phyloP scores from a whole-genome alignment of 2,329 filamentous ascomycete genomes.

The Aspergillus spinulosporus region DNA sequence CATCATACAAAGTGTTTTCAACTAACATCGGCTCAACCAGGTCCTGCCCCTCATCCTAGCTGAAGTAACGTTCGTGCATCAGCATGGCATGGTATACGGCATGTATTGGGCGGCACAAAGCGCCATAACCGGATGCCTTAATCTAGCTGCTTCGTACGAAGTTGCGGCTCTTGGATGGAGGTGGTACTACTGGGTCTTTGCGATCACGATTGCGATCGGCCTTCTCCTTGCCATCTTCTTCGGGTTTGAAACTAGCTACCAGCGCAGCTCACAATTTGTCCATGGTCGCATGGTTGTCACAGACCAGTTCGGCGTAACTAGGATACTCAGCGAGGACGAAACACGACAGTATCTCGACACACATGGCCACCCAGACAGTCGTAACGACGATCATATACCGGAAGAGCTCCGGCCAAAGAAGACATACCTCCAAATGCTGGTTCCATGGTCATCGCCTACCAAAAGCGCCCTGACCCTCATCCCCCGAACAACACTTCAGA shows the following conservation, averaged over 20 bases:
- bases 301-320: conserved; percentile 43
- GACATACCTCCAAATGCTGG: conserved; percentile 32
- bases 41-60: conserved; percentile 43
- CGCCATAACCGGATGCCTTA: conserved; percentile 33
- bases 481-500: conserved; percentile 23
- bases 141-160: conserved; percentile 39
- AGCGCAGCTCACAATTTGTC: conserved; percentile 34
- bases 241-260: conserved; percentile 44
- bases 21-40: conserved; percentile 7
- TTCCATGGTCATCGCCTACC: conserved; percentile 25
- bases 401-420: conserved; percentile 7
- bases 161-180: conserved; percentile 40
- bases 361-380: background rate
- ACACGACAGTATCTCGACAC: conserved; percentile 20
- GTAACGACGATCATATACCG: background rate
- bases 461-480: conserved; percentile 16
- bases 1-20: background rate
- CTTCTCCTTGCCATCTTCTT: conserved; percentile 42
- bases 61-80: conserved; percentile 45
- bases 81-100: conserved; percentile 39
- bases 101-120: conserved; percentile 45
- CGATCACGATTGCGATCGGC: conserved; percentile 36
- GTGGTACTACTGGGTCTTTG: conserved; percentile 47
- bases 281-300: conserved; percentile 40
- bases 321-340: conserved; percentile 34